Base-by-base conservation (phyloP, 441 rosid species). In the Aleurites moluccanus region DNA sequence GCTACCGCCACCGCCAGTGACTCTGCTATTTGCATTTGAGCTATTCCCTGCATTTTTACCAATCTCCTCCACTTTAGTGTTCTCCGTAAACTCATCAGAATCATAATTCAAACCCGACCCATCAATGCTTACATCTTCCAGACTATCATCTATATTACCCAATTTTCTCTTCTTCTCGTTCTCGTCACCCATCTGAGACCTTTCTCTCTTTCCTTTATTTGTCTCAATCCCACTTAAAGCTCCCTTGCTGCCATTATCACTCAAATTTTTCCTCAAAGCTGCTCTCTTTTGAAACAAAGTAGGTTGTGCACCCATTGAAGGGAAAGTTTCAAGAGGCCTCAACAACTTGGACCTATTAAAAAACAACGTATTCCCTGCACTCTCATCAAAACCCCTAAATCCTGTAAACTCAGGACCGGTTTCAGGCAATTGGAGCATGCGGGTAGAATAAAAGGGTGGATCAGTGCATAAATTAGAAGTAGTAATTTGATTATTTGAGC, bases 211-310 rank as follows among this genome's bases (percentile, higher is more conserved):
- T 69, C 85, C 81, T 78, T 84, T 73, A 74, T 85, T 84, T 62
- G 76, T 78, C 76, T 83, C 86, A 70, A 49, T 33, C 67, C 79
- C 84, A 63, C 74, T 67, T 65, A 69, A 73, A 70, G 69, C 67
- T 71, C 80, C 85, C 23, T 72, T 80, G 2, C 75, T 77, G 38
- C 79, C 85, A 53, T 75, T 76, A 62, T 80, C 89, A 55, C 67
- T 78, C 79, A 81, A 75, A 59, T 82, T 86, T 80, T 87, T 87
- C 81, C 88, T 83, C 75, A 83, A 79, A 77, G 92, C 90, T 23
- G 87, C 91, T 74, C 93, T 86, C 81, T 89, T 89, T 72, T 87
- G 93, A 75, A 89, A 89, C 74, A 89, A 82, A 45, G 91, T 89
- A 3, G 93, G 93, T 45, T 88, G 91, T 42, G 86, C 90, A 73